Evolutionary conservation across 202 grass and related monocot species (phyloP).

Genomic region (Zoysia matrella): DNA sequence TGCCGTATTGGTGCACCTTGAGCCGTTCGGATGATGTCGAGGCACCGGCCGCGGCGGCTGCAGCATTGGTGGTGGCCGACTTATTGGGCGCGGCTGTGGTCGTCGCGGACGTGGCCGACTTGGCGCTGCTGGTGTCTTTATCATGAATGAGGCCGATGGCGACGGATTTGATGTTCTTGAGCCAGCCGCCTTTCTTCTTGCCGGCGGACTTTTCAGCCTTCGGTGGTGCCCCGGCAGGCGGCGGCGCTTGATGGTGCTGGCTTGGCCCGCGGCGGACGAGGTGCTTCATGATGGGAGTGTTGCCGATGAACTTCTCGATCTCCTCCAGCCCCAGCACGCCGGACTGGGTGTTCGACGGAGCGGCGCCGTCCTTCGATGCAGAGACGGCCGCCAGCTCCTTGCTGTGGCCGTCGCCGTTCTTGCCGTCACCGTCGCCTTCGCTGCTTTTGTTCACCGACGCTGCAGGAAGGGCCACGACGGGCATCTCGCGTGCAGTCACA

Average conservation of each 20-base stretch:
- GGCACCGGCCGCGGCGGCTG: neutral
- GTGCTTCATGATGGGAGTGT: constrained; percentile 87
- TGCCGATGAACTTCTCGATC: constrained; percentile 83
- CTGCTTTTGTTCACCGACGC: constrained; percentile 20
- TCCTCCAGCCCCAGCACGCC: constrained; percentile 66
- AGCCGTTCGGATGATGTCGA: constrained; percentile 54
- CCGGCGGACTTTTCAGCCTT: constrained; percentile 53
- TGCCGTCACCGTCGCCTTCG: constrained; percentile 17
- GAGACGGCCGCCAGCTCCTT: constrained; percentile 46
- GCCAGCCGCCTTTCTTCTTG: constrained; percentile 84
- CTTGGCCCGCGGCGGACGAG: constrained; percentile 66
- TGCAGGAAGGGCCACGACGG: constrained; percentile 9
- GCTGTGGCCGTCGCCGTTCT: constrained; percentile 23
- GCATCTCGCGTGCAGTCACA: constrained; percentile 19
- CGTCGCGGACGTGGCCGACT: constrained; percentile 23
- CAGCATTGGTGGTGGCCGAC: neutral
- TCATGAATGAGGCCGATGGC: constrained; percentile 72
- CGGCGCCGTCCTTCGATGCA: constrained; percentile 46
- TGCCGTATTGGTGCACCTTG: constrained; percentile 85
- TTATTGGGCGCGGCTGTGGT: constrained; percentile 8
- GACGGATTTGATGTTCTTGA: constrained; percentile 93
- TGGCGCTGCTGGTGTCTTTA: constrained; percentile 43
- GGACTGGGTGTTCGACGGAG: constrained; percentile 26
- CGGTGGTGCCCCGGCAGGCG: constrained; percentile 32
- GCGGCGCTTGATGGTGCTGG: constrained; percentile 32